phyloP scores from a whole-genome alignment of 768 basidiomycete genomes.

The Lentinula sp. region DNA sequence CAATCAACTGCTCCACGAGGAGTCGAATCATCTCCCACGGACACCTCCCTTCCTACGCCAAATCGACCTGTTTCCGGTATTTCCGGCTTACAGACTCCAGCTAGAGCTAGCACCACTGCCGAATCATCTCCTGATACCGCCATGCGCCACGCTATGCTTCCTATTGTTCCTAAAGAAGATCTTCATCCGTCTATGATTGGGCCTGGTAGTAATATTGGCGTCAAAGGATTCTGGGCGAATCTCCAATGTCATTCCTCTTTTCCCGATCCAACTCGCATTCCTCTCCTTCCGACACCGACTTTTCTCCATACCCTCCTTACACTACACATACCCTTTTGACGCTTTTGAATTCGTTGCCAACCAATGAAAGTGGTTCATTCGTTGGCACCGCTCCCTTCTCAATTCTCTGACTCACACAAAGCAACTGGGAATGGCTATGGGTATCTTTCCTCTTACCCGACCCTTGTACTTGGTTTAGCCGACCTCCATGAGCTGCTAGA shows the following conservation, averaged over 20 bases:
- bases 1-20: background rate
- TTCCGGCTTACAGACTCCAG: background rate
- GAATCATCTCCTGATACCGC: background rate
- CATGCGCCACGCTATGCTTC: background rate
- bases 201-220: background rate
- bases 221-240: background rate
- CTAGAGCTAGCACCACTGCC: background rate
- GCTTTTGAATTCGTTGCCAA: background rate
- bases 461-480: background rate
- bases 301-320: background rate
- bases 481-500: background rate
- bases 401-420: background rate
- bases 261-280: background rate
- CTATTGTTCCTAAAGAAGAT: background rate
- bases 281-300: background rate
- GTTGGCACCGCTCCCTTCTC: background rate
- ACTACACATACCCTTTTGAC: background rate
- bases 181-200: background rate
- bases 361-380: background rate
- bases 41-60: background rate
- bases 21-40: background rate
- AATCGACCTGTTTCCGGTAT: background rate
- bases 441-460: background rate
- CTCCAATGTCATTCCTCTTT: background rate
- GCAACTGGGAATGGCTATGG: background rate